Conservation (phyloP, 305 asterid genomes). For the Stenogyne calaminthoides region DNA sequence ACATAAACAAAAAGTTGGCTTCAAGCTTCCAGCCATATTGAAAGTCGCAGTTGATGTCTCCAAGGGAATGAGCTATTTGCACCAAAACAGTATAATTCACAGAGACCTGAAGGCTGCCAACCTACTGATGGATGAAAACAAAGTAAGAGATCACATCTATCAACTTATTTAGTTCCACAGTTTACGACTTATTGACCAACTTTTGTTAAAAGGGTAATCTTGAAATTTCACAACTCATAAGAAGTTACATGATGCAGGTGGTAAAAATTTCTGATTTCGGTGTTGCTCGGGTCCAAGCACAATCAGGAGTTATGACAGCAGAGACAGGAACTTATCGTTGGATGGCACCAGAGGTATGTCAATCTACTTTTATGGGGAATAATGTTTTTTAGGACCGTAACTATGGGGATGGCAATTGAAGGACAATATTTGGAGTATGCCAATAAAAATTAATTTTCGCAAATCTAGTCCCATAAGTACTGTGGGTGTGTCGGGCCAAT, state of each 20-base stretch:
- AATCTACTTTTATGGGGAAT: background rate
- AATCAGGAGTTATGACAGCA: constrained; percentile 92
- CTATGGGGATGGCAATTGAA: no score
- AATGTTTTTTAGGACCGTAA: background rate
- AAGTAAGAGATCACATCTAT: constrained; percentile 45
- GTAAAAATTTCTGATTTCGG: constrained; percentile 95
- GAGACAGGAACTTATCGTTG: constrained; percentile 96
- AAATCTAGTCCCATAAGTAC: no score
- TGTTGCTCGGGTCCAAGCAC: constrained; percentile 72
- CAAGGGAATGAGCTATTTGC: constrained; percentile 92
- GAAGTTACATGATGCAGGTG: constrained; percentile 45
- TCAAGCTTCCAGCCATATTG: constrained; percentile 64
- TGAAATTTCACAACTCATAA: background rate
- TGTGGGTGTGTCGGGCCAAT: no score
- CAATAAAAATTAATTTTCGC: no score
- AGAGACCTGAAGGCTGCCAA: constrained; percentile 92
- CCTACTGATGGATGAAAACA: constrained; percentile 80
- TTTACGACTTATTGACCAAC: background rate
- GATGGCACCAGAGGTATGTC: constrained; percentile 95
- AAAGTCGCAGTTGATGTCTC: constrained; percentile 78
- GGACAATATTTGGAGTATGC: no score
- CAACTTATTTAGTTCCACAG: background rate
- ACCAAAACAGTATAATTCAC: constrained; percentile 79
- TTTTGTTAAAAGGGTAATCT: background rate
- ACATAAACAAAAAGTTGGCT: constrained; percentile 62